Base-by-base conservation (phyloP, 768 basidiomycete genomes). In the Rossbeevera mucosa region DNA sequence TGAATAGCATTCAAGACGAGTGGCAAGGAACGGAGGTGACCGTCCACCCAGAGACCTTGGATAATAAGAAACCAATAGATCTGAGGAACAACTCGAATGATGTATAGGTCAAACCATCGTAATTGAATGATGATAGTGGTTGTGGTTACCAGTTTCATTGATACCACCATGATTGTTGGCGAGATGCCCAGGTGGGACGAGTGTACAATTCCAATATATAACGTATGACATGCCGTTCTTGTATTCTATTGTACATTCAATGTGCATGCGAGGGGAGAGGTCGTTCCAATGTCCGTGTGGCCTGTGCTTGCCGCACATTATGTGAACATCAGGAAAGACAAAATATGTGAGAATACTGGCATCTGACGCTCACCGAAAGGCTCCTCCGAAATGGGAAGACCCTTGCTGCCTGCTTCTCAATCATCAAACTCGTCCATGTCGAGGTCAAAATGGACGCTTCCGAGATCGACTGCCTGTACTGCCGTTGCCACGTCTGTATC, bases 401-500 rank as follows among this genome's bases (percentile, higher is more conserved):
- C 29, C 18, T 4, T 6, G 2, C 16, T 33, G 7, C 16, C 31
- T n/a, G 16, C 31, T 31, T 31, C 30, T 33, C 31, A 67, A 40
- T 62, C 62, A 24, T 58, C 68, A 38, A 68, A 68, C 7, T 60
- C 67, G 1, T 68, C 61, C 59, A 68, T 47, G 57, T 51, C 55
- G 3, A 70, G 47, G 31, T 29, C 29, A 29, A 29, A 29, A 33
- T 47, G 31, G n/a, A 30, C 30, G 2, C 6, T 24, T 2, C 44
- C 53, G 20, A 70, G 55, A 31, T 68, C 55, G 8, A 68, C 62
- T 8, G 38, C 38, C 36, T 47, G 64, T 8, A 70, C 57, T 3
- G 48, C 66, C 21, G 49, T 3, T 1, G 48, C 58, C 30, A 51
- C 11, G 29, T 33, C 33, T n/a, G 33, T n/a, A n/a, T n/a, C 33